Evolutionary conservation across 2,329 filamentous ascomycete genomes (phyloP), one percentile per base, ranked within the genome.

Genomic region (Hypoxylon sp.): DNA sequence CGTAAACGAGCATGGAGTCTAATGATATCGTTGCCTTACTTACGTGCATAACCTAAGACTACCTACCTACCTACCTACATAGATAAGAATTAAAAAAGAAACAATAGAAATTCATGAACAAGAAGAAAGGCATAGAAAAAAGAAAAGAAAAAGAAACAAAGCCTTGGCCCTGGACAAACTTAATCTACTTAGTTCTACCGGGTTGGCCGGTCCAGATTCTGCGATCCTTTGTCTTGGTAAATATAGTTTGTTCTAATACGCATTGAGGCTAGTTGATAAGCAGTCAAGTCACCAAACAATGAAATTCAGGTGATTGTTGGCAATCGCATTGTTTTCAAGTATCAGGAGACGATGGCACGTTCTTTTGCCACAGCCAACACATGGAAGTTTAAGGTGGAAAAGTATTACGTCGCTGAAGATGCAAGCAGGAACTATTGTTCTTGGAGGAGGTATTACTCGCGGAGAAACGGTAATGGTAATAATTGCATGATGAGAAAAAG

Each of bases 341-440:
- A 48, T 59, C 56, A 48, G 40, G 35, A 59, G 56, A 59, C 45
- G 45, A 46, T 59, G 52, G 56, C 46, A 48, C 46, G 52, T 51
- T 51, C 46, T 29, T 29, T 20, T 29, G 38, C 37, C 26, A 57
- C 40, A 17, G 19, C 34, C 35, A 19, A n/a, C n/a, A n/a, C n/a
- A n/a, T n/a, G n/a, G n/a, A n/a, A n/a, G n/a, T n/a, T n/a, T n/a
- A n/a, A n/a, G n/a, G n/a, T n/a, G n/a, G n/a, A n/a, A 43, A 38
- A 32, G 23, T 16, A 17, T 35, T 21, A 21, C 26, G 44, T 34
- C 41, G 35, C 30, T 44, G 23, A 30, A 51, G 34, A 41, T 21
- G 31, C 13, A 35, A 37, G 37, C 20, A 29, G 20, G 5, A 26
- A 38, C 11, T 13, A 27, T 47, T 29, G 37, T 21, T 48, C 30